These are phyloP conservation scores for Bruguiera parviflora DNA, from an alignment of 345 rosid species.

Conservation along the genomic window DNA sequence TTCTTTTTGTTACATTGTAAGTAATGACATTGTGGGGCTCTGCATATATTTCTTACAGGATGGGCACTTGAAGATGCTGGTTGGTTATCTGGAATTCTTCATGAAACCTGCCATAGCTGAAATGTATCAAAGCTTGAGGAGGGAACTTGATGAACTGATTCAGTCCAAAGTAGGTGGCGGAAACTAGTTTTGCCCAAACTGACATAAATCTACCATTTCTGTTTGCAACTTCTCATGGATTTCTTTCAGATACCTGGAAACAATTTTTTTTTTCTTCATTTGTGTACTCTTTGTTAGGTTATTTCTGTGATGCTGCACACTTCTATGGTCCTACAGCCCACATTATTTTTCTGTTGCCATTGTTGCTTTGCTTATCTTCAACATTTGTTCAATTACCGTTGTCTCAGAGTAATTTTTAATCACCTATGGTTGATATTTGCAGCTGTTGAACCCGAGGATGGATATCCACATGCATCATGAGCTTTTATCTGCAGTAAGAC, in stretches of 20 bases:
- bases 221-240: neutral
- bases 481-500: conserved; percentile 56
- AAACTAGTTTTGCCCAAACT: conserved; percentile 12
- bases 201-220: conserved; percentile 1
- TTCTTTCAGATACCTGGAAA: too few relatives aligned
- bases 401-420: conserved; percentile 19
- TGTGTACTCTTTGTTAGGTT: neutral
- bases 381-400: neutral
- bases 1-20: neutral
- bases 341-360: neutral
- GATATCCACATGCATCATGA: conserved; percentile 45
- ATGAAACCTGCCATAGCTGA: conserved; percentile 66
- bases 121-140: conserved; percentile 55
- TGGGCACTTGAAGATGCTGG: conserved; percentile 92
- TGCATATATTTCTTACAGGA: conserved; percentile 38
- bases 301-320: neutral
- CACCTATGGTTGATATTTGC: conserved; percentile 23
- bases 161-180: conserved; percentile 60
- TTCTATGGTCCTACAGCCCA: neutral
- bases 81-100: conserved; percentile 86
- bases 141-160: conserved; percentile 78
- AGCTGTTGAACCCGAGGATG: conserved; percentile 72
- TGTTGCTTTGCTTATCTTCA: neutral
- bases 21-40: conserved; percentile 2
- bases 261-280: too few relatives aligned